Evolutionary conservation across 2,329 filamentous ascomycete genomes (phyloP).

Genomic region (Fusarium sp.): DNA sequence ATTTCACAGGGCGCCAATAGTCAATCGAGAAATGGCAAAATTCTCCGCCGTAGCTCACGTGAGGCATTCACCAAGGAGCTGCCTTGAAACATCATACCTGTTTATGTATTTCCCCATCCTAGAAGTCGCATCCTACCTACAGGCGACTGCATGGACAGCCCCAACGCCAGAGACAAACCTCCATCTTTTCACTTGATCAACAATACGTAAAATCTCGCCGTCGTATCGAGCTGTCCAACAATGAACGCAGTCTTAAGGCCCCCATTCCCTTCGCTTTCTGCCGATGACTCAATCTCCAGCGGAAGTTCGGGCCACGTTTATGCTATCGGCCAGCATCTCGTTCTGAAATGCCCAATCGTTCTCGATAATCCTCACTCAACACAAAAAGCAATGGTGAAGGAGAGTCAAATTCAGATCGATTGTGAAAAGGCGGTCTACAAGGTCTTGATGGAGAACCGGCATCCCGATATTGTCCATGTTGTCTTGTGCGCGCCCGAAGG

Average conservation of each 20-base stretch:
- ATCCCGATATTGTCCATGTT: slow-evolving; percentile 11
- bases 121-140: not conserved
- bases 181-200: not conserved
- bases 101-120: not conserved
- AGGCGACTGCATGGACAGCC: not conserved
- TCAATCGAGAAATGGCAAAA: not conserved
- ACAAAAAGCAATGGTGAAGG: not conserved
- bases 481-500: not conserved
- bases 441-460: not conserved
- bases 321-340: slow-evolving; percentile 13
- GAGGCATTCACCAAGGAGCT: not conserved
- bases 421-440: slow-evolving; percentile 5
- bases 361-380: slow-evolving; percentile 2
- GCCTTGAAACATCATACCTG: not conserved
- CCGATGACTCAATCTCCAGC: not conserved
- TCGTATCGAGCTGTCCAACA: not conserved
- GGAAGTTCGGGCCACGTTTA: slow-evolving; percentile 16
- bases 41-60: not conserved
- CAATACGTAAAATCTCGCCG: not conserved
- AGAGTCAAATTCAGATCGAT: not conserved
- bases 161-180: not conserved
- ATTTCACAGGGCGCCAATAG: not conserved
- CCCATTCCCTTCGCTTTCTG: not conserved
- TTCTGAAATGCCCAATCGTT: slow-evolving; percentile 14
- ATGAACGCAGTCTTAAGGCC: not conserved